Evolutionary conservation across 768 basidiomycete species (phyloP), one percentile per base, ranked within the genome.

Genomic region (Pisolithus orientalis): DNA sequence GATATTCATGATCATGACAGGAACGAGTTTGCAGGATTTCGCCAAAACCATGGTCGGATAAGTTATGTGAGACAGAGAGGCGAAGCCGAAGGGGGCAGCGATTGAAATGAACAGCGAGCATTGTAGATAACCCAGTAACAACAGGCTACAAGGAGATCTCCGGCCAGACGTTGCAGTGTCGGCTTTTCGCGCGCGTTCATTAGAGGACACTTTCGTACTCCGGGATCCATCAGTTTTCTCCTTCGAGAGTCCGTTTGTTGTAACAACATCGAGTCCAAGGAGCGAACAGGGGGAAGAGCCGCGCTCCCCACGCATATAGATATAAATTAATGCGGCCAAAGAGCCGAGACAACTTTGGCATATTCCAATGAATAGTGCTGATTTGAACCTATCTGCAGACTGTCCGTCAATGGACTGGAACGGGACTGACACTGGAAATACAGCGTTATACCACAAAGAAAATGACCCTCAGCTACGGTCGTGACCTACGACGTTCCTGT

Each of bases 11-110:
- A 98, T 80, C 83, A 95, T 91, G 54, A 94, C 96, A 1, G 96
- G 96, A 43, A 99, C 92, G 65, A 99, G 90, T 67, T 98, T 98
- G 79, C 96, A 98, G 0, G 94, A 97, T 69, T 98, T 98, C 49
- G 90, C 96, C 57, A 98, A 85, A 32, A 98, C 94, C 90, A 97
- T 95, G 43, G 95, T 93, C 46, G 96, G 96, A 75, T 97, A 98
- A 17, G 93, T 93, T 65, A 99, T 94, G 72, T 95, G 91, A 27
- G 90, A 84, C 42, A 98, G 85, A 6, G 94, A 84, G 10, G 94
- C 88, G 72, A 98, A 98, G 47, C 95, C 94, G 65, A 98, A 95
- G 3, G 95, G 96, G 17, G 93, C 89, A 2, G 95, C 95, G 38
- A 83, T 72, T 39, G 94, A 94, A 58, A 96, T 90, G 68, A 93